phyloP scores from a whole-genome alignment of 352 stramenopile genomes.

The Phytophthora hibernalis region DNA sequence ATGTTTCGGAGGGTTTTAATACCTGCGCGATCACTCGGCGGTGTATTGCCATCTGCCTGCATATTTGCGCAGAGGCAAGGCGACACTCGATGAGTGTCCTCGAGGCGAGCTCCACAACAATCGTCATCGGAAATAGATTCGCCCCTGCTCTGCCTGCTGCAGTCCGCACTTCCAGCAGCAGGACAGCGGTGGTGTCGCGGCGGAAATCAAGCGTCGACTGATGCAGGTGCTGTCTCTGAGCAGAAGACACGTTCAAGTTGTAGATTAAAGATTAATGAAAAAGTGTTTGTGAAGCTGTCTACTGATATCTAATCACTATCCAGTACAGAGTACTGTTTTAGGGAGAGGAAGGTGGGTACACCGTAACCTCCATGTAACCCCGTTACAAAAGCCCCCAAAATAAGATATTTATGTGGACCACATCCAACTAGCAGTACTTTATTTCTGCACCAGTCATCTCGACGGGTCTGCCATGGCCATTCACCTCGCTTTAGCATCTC shows the following conservation, averaged over 20 bases:
- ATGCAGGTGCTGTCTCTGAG: background rate
- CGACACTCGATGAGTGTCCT: too few relatives aligned
- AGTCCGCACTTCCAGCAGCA: slow-evolving; percentile 2
- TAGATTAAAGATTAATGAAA: too few relatives aligned
- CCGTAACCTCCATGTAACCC: too few relatives aligned
- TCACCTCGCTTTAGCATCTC: background rate
- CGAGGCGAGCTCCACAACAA: background rate
- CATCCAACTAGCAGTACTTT: background rate
- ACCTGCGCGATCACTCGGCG: slow-evolving; percentile 16
- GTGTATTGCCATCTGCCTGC: slow-evolving; percentile 28
- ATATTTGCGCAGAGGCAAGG: too few relatives aligned
- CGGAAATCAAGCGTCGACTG: background rate
- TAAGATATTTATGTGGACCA: background rate
- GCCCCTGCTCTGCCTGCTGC: background rate
- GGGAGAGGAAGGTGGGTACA: too few relatives aligned
- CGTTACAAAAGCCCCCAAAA: too few relatives aligned
- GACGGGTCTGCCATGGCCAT: background rate
- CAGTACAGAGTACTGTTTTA: too few relatives aligned
- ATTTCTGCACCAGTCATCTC: slow-evolving; percentile 6
- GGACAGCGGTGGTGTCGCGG: background rate
- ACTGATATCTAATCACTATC: too few relatives aligned
- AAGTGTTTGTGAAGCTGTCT: too few relatives aligned
- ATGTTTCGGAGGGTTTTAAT: slow-evolving; percentile 1
- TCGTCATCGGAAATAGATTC: slow-evolving; percentile 24
- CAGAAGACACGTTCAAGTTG: background rate